phyloP scores from a whole-genome alignment of 768 basidiomycete species.

The Lentinula sp. region DNA sequence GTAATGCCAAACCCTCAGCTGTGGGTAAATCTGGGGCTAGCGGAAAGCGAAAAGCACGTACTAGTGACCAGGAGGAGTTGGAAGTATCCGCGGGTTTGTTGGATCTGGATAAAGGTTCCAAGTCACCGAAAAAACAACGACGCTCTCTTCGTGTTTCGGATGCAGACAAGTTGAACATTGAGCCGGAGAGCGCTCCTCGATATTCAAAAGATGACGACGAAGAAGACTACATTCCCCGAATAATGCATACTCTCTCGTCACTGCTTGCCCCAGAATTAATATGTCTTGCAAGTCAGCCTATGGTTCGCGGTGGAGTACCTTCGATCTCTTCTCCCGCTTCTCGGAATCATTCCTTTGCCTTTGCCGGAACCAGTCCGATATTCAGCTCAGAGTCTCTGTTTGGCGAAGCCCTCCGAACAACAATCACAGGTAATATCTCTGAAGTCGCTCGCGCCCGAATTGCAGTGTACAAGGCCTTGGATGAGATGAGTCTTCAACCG shows the following conservation, averaged over 20 bases:
- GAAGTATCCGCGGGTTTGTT: neutral
- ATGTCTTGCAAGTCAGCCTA: conserved; percentile 3
- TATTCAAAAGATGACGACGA: neutral
- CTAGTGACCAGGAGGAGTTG: neutral
- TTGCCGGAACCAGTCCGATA: neutral
- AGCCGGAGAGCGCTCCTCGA: neutral
- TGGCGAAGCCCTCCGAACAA: neutral
- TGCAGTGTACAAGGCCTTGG: neutral
- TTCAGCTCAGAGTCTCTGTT: neutral
- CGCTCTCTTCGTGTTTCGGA: neutral
- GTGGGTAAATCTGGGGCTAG: neutral
- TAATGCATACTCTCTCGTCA: neutral
- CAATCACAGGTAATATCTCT: conserved; percentile 1
- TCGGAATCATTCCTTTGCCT: neutral
- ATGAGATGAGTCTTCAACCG: neutral
- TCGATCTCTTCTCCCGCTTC: neutral
- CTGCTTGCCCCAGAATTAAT: neutral
- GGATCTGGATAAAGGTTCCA: neutral
- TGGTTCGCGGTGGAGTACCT: neutral
- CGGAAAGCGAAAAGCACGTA: neutral
- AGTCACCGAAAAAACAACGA: neutral
- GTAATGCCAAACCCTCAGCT: neutral
- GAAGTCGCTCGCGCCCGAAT: neutral
- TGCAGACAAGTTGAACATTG: neutral
- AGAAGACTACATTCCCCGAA: neutral